Evolutionary conservation across 371 early-diverging fungal species (phyloP).

Genomic region (Syncephalastrum racemosum): DNA sequence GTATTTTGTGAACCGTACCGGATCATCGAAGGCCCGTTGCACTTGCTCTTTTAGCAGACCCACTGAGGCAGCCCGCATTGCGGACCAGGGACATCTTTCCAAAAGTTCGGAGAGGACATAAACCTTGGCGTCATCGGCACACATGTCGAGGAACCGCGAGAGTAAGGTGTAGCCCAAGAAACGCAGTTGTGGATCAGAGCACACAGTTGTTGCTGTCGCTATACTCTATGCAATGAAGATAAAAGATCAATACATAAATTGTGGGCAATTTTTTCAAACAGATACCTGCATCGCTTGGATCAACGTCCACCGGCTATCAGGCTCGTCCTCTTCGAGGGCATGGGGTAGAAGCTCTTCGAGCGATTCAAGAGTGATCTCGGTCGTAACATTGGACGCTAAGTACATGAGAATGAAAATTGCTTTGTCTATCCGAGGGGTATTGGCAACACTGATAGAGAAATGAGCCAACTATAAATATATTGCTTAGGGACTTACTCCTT

Average conservation of each 20-base stretch:
- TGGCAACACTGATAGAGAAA: not conserved
- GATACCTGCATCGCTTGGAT: slow-evolving; percentile 12
- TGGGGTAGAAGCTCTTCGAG: not conserved
- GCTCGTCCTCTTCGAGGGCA: not conserved
- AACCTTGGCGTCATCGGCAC: slow-evolving; percentile 21
- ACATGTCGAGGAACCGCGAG: slow-evolving; percentile 18
- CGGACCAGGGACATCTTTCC: slow-evolving; percentile 17
- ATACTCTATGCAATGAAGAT: slow-evolving; percentile 1
- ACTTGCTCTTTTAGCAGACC: slow-evolving; percentile 28
- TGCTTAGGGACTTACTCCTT: slow-evolving; percentile 7
- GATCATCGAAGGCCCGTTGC: slow-evolving; percentile 14
- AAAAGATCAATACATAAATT: not conserved
- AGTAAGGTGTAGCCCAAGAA: slow-evolving; percentile 23
- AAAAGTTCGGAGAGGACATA: slow-evolving; percentile 24
- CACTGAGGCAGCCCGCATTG: slow-evolving; percentile 30
- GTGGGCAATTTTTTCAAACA: not conserved
- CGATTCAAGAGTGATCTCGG: not conserved
- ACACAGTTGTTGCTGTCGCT: slow-evolving; percentile 6
- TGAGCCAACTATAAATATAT: not conserved
- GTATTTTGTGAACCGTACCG: not conserved
- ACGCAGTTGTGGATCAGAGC: slow-evolving; percentile 16
- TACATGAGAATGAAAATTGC: slow-evolving; percentile 10
- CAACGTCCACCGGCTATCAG: not conserved
- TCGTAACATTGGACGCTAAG: slow-evolving; percentile 9
- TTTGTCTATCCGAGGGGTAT: slow-evolving; percentile 11